A percentile compares a stretch with the other conserved stretches of the same genome.
These are phyloP conservation scores for Thalassiosira sp. DNA, from an alignment of 352 stramenopile genomes.

Conservation along the genomic window DNA sequence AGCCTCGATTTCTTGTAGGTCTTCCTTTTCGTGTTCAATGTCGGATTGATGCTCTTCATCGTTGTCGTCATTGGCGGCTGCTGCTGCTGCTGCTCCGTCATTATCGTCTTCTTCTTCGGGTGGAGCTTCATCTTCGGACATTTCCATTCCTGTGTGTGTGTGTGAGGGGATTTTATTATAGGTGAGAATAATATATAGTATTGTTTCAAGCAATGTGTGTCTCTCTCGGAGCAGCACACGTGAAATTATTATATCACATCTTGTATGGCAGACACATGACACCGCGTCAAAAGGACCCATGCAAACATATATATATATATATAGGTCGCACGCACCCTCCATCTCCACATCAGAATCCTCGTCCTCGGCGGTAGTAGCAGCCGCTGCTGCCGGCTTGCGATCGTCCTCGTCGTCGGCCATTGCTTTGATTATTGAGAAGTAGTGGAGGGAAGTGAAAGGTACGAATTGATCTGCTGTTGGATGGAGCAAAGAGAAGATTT, in stretches of 20 bases:
- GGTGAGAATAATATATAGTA: too few species aligned
- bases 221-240: neutral
- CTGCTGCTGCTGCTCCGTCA: neutral
- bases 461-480: too few species aligned
- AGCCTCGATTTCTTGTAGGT: conserved; percentile 70
- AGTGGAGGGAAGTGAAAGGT: too few species aligned
- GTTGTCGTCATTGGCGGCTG: conserved; percentile 1
- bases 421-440: conserved; percentile 9
- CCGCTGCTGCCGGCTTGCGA: neutral
- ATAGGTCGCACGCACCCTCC: conserved; percentile 30
- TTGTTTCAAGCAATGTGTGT: too few species aligned
- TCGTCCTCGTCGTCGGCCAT: conserved; percentile 13
- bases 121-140: conserved; percentile 40
- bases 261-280: too few species aligned
- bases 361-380: conserved; percentile 1
- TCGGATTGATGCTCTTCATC: conserved; percentile 8
- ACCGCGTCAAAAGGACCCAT: neutral
- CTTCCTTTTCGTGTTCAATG: conserved; percentile 44
- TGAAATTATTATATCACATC: conserved; percentile 4
- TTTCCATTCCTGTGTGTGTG: conserved; percentile 40
- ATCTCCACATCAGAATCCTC: conserved; percentile 51
- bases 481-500: too few species aligned
- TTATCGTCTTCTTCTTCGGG: conserved; percentile 33
- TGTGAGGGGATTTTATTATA: too few species aligned
- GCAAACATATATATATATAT: neutral